Percentiles rank a stretch among this genome's conserved stretches.
Conservation (phyloP, 106 monocot species). For the Acorus calamus region DNA sequence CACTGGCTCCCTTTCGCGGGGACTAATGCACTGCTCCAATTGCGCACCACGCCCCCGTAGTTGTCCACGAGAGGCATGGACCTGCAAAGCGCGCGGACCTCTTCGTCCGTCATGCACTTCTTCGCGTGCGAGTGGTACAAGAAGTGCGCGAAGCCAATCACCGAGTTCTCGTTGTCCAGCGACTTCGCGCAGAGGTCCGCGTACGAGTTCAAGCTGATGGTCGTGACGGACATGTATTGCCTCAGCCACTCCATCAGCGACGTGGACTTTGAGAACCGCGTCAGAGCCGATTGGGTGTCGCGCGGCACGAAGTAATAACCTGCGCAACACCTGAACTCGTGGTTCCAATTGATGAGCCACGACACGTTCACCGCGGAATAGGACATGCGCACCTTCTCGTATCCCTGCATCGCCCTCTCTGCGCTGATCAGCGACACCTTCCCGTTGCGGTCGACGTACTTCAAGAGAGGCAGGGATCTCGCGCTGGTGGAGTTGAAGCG, state of each 20-base stretch:
- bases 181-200: too few species aligned
- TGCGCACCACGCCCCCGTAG: background rate
- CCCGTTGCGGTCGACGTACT: background rate
- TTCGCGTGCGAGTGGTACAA: background rate
- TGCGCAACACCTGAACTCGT: conserved; percentile 1
- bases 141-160: background rate
- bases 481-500: background rate
- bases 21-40: background rate
- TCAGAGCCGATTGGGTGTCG: background rate
- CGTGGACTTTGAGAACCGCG: too few species aligned
- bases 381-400: background rate
- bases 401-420: background rate
- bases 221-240: too few species aligned
- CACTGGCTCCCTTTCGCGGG: background rate
- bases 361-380: background rate
- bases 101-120: background rate
- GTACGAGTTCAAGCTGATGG: too few species aligned
- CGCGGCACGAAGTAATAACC: conserved; percentile 1
- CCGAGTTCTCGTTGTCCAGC: too few species aligned
- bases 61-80: background rate
- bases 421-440: background rate
- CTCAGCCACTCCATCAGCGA: too few species aligned
- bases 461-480: background rate
- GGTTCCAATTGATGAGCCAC: conserved; percentile 8
- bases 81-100: background rate